A percentile compares a stretch with the other conserved stretches of the same genome.
These are phyloP conservation scores for Pinus albicaulis DNA, from an alignment of 75 land plant genomes.

Conservation along the genomic window DNA sequence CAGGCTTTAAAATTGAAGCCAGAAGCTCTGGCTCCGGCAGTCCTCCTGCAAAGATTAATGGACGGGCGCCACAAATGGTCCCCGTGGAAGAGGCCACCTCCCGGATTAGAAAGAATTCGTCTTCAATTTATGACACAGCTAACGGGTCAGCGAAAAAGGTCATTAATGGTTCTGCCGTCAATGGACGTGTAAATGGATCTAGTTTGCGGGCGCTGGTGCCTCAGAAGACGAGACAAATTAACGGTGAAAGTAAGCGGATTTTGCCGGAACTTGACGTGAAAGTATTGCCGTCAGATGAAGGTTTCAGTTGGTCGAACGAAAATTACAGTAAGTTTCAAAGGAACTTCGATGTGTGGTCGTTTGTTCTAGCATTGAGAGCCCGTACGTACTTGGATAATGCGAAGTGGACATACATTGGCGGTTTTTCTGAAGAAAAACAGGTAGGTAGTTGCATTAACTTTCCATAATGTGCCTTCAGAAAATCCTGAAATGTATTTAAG, in stretches of 20 bases:
- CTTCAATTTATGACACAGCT: not conserved
- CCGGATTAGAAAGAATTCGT: constrained; percentile 6
- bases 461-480: too few species aligned
- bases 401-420: constrained; percentile 86
- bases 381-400: constrained; percentile 72
- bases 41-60: constrained; percentile 19
- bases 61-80: constrained; percentile 59
- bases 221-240: not conserved
- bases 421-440: constrained; percentile 88
- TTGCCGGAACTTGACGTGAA: constrained; percentile 36
- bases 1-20: not conserved
- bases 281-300: constrained; percentile 78
- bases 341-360: constrained; percentile 84
- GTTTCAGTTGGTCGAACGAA: constrained; percentile 94
- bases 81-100: constrained; percentile 50
- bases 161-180: constrained; percentile 29
- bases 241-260: not conserved
- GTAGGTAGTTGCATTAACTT: constrained; percentile 17
- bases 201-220: constrained; percentile 4
- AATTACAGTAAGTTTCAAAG: constrained; percentile 79
- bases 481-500: too few species aligned
- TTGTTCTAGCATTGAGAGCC: constrained; percentile 68
- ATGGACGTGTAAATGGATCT: constrained; percentile 14
- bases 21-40: not conserved
- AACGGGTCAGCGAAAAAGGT: constrained; percentile 23